A percentile compares a stretch with the other conserved stretches of the same genome.
These are phyloP conservation scores for Pythium biforme DNA, from an alignment of 352 stramenopile species.

Conservation along the genomic window DNA sequence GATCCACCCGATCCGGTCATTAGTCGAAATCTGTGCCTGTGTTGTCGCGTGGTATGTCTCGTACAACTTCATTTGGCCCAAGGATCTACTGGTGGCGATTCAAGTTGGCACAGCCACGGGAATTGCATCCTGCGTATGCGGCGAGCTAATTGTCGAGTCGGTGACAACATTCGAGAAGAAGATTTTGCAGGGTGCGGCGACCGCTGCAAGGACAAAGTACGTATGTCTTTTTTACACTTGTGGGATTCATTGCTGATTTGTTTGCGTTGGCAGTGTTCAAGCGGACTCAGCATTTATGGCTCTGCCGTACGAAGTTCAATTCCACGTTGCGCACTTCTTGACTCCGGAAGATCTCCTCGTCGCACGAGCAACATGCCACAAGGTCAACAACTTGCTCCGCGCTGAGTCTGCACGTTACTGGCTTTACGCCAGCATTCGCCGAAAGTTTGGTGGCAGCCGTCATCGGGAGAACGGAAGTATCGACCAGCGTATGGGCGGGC, in stretches of 20 bases:
- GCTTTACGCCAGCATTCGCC: slow-evolving; percentile 75
- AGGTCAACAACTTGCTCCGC: slow-evolving; percentile 80
- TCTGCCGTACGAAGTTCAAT: slow-evolving; percentile 80
- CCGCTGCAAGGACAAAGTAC: slow-evolving; percentile 19
- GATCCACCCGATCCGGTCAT: slow-evolving; percentile 51
- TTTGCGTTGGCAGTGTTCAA: slow-evolving; percentile 45
- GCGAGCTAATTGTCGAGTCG: slow-evolving; percentile 67
- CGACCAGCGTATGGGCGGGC: slow-evolving; percentile 31
- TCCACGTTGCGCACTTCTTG: slow-evolving; percentile 75
- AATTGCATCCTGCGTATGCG: slow-evolving; percentile 67
- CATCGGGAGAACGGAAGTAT: slow-evolving; percentile 20
- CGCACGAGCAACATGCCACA: slow-evolving; percentile 69
- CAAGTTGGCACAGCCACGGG: slow-evolving; percentile 74
- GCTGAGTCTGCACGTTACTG: slow-evolving; percentile 84
- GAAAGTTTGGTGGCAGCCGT: slow-evolving; percentile 52
- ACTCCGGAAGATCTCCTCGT: slow-evolving; percentile 77
- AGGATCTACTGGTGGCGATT: slow-evolving; percentile 69
- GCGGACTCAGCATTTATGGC: slow-evolving; percentile 58
- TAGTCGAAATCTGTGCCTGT: slow-evolving; percentile 54
- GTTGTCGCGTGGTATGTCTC: slow-evolving; percentile 59
- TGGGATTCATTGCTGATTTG: not conserved
- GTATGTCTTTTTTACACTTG: not conserved
- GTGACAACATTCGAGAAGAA: slow-evolving; percentile 60
- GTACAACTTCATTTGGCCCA: slow-evolving; percentile 66
- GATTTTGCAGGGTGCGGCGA: slow-evolving; percentile 38